Percentiles rank a stretch among this genome's conserved stretches.
These are phyloP conservation scores for Ophiocordyceps polyrhachis-furcata DNA, from an alignment of 2,329 filamentous ascomycete genomes.

Conservation along the genomic window DNA sequence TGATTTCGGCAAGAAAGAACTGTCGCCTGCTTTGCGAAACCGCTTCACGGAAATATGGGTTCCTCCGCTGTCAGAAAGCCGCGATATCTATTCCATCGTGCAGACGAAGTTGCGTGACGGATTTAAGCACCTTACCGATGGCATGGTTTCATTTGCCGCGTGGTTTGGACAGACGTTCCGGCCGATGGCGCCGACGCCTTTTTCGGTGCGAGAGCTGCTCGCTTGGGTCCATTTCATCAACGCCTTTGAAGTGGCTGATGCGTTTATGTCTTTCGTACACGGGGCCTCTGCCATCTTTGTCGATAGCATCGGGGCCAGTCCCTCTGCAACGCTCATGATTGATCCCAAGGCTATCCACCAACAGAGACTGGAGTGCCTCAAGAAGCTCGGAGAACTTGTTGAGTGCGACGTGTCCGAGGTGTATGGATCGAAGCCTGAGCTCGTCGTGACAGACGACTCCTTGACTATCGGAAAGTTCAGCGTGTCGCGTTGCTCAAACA, in stretches of 20 bases:
- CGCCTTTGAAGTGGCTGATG: slow-evolving; percentile 29
- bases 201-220: slow-evolving; percentile 83
- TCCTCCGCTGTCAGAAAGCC: slow-evolving; percentile 62
- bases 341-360: slow-evolving; percentile 48
- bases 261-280: slow-evolving; percentile 41
- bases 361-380: slow-evolving; percentile 56
- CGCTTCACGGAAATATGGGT: slow-evolving; percentile 99
- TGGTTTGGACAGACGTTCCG: slow-evolving; percentile 84
- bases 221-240: slow-evolving; percentile 93
- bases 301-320: slow-evolving; percentile 87
- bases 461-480: slow-evolving; percentile 60
- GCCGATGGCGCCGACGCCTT: slow-evolving; percentile 51
- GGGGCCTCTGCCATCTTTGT: slow-evolving; percentile 92
- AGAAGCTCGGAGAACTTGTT: slow-evolving; percentile 51
- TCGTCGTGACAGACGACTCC: slow-evolving; percentile 30
- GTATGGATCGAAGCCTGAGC: slow-evolving; percentile 43
- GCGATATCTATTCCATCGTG: slow-evolving; percentile 80
- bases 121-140: slow-evolving; percentile 37
- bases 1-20: slow-evolving; percentile 93
- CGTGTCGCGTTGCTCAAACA: slow-evolving; percentile 32
- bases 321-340: slow-evolving; percentile 65
- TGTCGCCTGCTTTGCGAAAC: slow-evolving; percentile 87
- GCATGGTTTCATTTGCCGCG: slow-evolving; percentile 71
- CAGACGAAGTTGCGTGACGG: slow-evolving; percentile 46
- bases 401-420: slow-evolving; percentile 39